phyloP scores from a whole-genome alignment of 768 basidiomycete genomes.

The Russula virescens region DNA sequence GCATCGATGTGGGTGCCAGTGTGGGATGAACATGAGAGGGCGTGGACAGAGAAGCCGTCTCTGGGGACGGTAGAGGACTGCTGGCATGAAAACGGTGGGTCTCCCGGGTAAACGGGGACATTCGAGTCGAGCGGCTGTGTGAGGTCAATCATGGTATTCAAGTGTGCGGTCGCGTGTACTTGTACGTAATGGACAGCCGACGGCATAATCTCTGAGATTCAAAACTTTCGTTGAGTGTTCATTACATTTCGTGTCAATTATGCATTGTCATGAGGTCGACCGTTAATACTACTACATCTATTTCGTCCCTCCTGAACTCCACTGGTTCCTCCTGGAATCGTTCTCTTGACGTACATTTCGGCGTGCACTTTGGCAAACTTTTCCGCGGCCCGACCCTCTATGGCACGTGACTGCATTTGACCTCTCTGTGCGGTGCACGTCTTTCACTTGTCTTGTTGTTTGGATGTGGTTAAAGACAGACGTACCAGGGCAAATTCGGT shows the following conservation, averaged over 20 bases:
- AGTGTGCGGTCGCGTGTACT: not conserved
- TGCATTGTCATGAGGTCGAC: constrained; percentile 6
- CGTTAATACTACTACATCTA: constrained; percentile 12
- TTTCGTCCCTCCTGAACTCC: constrained; percentile 13
- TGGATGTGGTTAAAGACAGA: not conserved
- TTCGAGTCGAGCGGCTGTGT: constrained; percentile 19
- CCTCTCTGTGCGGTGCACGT: constrained; percentile 2
- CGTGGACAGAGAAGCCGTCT: constrained; percentile 27
- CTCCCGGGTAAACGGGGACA: constrained; percentile 29
- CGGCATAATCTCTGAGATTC: no score
- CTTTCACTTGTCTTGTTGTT: not conserved
- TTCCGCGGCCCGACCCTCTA: constrained; percentile 19
- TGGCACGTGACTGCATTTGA: constrained; percentile 23
- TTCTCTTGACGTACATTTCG: constrained; percentile 23
- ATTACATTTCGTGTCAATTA: not conserved
- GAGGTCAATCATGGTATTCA: constrained; percentile 22
- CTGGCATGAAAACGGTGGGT: constrained; percentile 26
- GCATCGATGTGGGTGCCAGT: constrained; percentile 31
- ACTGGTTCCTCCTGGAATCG: constrained; percentile 1
- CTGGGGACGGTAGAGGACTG: constrained; percentile 20
- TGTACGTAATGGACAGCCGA: not conserved
- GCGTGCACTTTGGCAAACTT: constrained; percentile 21
- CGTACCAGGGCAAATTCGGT: constrained; percentile 27
- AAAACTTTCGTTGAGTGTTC: not conserved
- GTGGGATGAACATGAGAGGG: constrained; percentile 28